These are phyloP conservation scores for Cocos nucifera DNA, from an alignment of 176 grass and related monocot species.

Conservation along the genomic window DNA sequence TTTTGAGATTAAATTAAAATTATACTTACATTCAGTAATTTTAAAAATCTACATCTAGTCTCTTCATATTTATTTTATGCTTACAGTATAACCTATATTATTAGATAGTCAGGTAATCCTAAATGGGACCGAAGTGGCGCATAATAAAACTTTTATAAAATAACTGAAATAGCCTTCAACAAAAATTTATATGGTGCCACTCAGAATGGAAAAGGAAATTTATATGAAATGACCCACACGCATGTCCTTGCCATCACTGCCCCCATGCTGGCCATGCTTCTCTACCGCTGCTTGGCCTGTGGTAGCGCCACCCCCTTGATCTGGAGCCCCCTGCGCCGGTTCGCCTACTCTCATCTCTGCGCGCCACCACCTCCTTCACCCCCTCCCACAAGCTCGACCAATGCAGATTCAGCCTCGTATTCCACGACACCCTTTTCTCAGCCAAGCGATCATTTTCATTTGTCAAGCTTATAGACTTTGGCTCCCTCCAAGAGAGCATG, in stretches of 20 bases:
- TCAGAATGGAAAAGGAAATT: no score
- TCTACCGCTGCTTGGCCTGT: conserved; percentile 34
- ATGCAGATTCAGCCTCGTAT: conserved; percentile 76
- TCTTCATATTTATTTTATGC: no score
- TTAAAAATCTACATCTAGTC: no score
- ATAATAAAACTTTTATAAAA: no score
- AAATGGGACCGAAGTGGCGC: no score
- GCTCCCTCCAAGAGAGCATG: conserved; percentile 85
- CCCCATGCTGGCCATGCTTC: conserved; percentile 17
- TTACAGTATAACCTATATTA: no score
- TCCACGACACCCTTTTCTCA: conserved; percentile 58
- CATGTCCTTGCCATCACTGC: conserved; percentile 7
- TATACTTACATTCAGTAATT: no score
- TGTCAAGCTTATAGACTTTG: conserved; percentile 77
- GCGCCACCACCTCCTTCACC: conserved; percentile 59
- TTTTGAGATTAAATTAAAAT: no score
- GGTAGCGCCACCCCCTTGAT: conserved; percentile 17
- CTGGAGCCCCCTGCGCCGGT: conserved; percentile 31
- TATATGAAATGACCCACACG: no score
- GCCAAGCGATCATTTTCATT: conserved; percentile 49
- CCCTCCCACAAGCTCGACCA: conserved; percentile 18
- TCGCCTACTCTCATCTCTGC: conserved; percentile 65
- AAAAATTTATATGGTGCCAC: no score
- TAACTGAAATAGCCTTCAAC: no score
- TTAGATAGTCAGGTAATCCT: no score